Evolutionary conservation across 2,329 filamentous ascomycete genomes (phyloP).

Genomic region (Venturia oleaginea): DNA sequence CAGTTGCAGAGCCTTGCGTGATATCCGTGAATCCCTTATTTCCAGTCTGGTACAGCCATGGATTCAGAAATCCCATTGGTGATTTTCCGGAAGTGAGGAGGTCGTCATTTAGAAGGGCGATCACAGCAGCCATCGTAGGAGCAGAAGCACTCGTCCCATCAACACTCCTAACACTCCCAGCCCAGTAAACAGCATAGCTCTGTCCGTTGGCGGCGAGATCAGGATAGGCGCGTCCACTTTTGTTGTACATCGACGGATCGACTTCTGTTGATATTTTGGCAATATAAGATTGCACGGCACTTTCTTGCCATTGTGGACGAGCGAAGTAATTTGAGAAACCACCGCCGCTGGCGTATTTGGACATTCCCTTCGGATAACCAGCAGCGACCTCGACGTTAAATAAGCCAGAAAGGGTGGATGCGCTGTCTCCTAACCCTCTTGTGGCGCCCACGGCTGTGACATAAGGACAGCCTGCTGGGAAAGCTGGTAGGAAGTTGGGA

Average conservation of each 20-base stretch:
- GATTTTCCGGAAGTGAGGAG: conserved; percentile 37
- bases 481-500: conserved; percentile 35
- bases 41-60: conserved; percentile 39
- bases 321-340: conserved; percentile 37
- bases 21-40: conserved; percentile 20
- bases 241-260: conserved; percentile 11
- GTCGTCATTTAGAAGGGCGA: conserved; percentile 50
- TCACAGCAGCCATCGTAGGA: conserved; percentile 46
- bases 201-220: conserved; percentile 14
- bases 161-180: neutral
- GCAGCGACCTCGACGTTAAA: conserved; percentile 20
- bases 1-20: conserved; percentile 25
- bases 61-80: conserved; percentile 46
- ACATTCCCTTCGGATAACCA: conserved; percentile 1
- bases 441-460: conserved; percentile 35
- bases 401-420: conserved; percentile 16
- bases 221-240: conserved; percentile 13
- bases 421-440: conserved; percentile 15
- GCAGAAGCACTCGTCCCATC: conserved; percentile 15
- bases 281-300: conserved; percentile 5
- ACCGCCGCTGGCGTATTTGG: conserved; percentile 16
- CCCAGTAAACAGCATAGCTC: conserved; percentile 4
- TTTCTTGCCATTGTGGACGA: conserved; percentile 16
- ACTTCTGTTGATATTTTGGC: conserved; percentile 22
- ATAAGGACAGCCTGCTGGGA: conserved; percentile 40